Percentiles rank a stretch among this genome's conserved stretches.
These are phyloP conservation scores for Vigna trinervia DNA, from an alignment of 306 rosid species.

Conservation along the genomic window DNA sequence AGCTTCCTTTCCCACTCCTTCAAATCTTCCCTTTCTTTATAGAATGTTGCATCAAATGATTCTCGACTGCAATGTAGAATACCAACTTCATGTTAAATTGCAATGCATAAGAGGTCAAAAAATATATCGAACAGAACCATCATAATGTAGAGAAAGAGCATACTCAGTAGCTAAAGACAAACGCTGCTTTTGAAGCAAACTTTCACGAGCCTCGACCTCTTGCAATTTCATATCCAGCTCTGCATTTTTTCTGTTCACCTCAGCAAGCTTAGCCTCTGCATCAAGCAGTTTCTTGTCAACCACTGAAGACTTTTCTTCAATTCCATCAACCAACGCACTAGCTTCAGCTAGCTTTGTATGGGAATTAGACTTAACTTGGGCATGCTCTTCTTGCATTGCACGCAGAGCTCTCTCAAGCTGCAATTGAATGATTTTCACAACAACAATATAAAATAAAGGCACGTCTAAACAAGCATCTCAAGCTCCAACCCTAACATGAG, in stretches of 20 bases:
- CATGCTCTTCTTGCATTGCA: conserved; percentile 64
- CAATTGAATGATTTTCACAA: conserved; percentile 38
- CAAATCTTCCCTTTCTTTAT: conserved; percentile 77
- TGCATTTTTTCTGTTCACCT: conserved; percentile 69
- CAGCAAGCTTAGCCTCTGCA: conserved; percentile 81
- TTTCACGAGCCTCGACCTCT: conserved; percentile 79
- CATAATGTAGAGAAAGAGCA: conserved; percentile 34
- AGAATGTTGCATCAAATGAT: conserved; percentile 65
- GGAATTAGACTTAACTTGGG: conserved; percentile 57
- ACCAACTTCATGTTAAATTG: conserved; percentile 4
- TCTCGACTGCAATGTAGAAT: conserved; percentile 65
- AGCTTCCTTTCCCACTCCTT: conserved; percentile 79
- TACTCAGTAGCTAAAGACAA: conserved; percentile 74
- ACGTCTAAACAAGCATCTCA: conserved; percentile 29
- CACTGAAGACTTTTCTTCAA: conserved; percentile 74
- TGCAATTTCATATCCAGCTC: conserved; percentile 79
- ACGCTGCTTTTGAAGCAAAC: conserved; percentile 70
- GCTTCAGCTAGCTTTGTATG: conserved; percentile 74
- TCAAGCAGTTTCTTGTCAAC: conserved; percentile 69
- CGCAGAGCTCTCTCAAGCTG: conserved; percentile 83
- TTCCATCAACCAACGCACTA: conserved; percentile 66
- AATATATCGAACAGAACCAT: conserved; percentile 20
- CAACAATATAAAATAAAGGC: conserved; percentile 35
- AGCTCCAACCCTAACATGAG: conserved; percentile 19
- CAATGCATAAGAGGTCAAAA: conserved; percentile 26